A percentile compares a stretch with the other conserved stretches of the same genome.
These are phyloP conservation scores for Hamigera avellanea DNA, from an alignment of 495 filamentous ascomycete genomes.

Conservation along the genomic window DNA sequence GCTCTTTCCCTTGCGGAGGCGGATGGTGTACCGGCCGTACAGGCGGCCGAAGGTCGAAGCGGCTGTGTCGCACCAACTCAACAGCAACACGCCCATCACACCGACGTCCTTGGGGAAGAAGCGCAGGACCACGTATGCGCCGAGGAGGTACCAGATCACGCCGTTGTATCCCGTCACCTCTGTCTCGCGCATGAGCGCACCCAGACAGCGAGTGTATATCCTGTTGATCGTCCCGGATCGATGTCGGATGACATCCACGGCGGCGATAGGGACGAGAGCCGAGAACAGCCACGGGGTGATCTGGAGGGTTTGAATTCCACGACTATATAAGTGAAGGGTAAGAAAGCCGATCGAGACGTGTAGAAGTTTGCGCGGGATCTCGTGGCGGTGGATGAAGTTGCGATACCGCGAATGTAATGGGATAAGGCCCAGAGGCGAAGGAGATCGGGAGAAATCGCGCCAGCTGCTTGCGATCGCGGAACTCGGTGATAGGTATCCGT, in stretches of 20 bases:
- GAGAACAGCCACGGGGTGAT: conserved; percentile 76
- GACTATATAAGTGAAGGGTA: conserved; percentile 69
- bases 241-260: conserved; percentile 73
- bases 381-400: conserved; percentile 39
- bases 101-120: conserved; percentile 94
- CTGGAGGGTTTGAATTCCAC: conserved; percentile 55
- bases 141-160: conserved; percentile 90
- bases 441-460: conserved; percentile 75
- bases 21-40: conserved; percentile 78
- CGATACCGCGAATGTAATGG: conserved; percentile 65
- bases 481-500: conserved; percentile 57
- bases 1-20: conserved; percentile 77
- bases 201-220: conserved; percentile 72
- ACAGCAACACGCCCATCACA: conserved; percentile 73
- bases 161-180: conserved; percentile 91
- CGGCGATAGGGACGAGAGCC: conserved; percentile 79
- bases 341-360: conserved; percentile 95
- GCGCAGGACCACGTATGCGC: conserved; percentile 71
- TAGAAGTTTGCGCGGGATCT: conserved; percentile 33
- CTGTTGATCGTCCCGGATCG: conserved; percentile 69
- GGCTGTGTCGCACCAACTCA: conserved; percentile 97
- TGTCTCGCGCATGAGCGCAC: conserved; percentile 90
- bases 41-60: conserved; percentile 84
- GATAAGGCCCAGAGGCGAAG: conserved; percentile 86
- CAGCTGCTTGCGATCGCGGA: conserved; percentile 35